Conservation (phyloP, 805 yeast species). For the Barnettozyma siamensis region DNA sequence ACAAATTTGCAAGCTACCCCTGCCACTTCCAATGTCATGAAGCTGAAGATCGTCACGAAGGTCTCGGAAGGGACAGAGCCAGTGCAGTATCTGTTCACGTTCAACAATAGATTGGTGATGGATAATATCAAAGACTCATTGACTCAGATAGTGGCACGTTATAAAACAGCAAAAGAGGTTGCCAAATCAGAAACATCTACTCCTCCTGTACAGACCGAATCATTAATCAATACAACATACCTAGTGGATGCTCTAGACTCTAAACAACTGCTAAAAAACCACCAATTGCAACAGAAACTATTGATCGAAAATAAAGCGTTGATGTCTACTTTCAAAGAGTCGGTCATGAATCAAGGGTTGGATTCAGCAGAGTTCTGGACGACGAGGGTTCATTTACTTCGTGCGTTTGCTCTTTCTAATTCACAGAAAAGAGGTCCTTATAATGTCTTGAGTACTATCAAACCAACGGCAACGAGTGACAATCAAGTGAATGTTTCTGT, state of each 20-base stretch:
- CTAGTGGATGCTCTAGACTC: conserved; percentile 47
- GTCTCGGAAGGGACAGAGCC: conserved; percentile 29
- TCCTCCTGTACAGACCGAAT: conserved; percentile 20
- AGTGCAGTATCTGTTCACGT: conserved; percentile 43
- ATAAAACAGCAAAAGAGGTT: conserved; percentile 33
- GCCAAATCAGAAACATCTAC: conserved; percentile 16
- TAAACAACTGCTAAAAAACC: conserved; percentile 57
- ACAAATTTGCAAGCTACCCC: conserved; percentile 63
- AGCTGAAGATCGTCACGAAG: conserved; percentile 50
- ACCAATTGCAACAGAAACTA: conserved; percentile 72
- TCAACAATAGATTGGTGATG: conserved; percentile 70
- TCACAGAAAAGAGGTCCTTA: conserved; percentile 90
- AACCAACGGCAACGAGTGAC: conserved; percentile 89
- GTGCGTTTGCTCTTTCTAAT: conserved; percentile 81
- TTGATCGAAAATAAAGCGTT: conserved; percentile 63
- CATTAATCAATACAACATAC: conserved; percentile 31
- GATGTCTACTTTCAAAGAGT: conserved; percentile 75
- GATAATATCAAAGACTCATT: conserved; percentile 62
- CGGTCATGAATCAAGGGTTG: conserved; percentile 73
- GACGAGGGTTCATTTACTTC: conserved; percentile 66
- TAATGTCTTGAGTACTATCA: conserved; percentile 88
- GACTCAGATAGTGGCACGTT: conserved; percentile 64
- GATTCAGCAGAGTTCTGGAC: conserved; percentile 86
- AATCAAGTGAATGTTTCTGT: conserved; percentile 91
- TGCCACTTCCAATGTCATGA: conserved; percentile 59